phyloP scores from a whole-genome alignment of 2,329 filamentous ascomycete genomes.

The Pseudogymnoascus sp. region DNA sequence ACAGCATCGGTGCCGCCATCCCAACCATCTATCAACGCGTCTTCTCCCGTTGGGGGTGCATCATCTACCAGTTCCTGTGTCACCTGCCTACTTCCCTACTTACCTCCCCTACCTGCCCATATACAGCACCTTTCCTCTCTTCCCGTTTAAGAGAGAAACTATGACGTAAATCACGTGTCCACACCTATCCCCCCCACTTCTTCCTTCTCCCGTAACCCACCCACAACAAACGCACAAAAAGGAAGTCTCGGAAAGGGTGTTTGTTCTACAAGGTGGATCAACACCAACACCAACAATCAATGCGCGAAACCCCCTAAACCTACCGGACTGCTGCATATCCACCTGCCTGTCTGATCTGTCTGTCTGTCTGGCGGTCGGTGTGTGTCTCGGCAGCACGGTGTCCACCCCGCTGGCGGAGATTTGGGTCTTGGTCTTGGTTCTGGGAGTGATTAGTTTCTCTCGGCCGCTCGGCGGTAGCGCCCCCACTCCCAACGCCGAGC shows the following conservation, averaged over 20 bases:
- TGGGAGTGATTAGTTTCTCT: not conserved
- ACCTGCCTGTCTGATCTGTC: not conserved
- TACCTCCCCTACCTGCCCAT: too few relatives aligned
- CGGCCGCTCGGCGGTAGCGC: too few relatives aligned
- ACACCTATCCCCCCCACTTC: not conserved
- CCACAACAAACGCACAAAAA: not conserved
- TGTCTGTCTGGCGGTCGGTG: too few relatives aligned
- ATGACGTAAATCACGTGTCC: slow-evolving; percentile 1
- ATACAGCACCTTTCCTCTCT: too few relatives aligned
- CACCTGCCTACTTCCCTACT: not conserved
- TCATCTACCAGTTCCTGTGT: not conserved
- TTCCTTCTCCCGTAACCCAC: not conserved
- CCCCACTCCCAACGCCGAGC: too few relatives aligned
- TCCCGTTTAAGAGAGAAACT: not conserved
- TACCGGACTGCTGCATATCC: not conserved
- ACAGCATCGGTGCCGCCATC: not conserved
- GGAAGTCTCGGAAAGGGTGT: not conserved
- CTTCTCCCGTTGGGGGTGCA: not conserved
- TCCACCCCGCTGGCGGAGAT: not conserved
- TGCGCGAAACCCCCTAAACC: not conserved
- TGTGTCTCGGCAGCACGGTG: too few relatives aligned
- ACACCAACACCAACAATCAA: too few relatives aligned
- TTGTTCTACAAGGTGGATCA: not conserved
- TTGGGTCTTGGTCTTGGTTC: not conserved
- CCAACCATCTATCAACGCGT: too few relatives aligned